These are phyloP conservation scores for Fusarium tuaranense DNA, from an alignment of 2,329 filamentous ascomycete species.

Conservation along the genomic window DNA sequence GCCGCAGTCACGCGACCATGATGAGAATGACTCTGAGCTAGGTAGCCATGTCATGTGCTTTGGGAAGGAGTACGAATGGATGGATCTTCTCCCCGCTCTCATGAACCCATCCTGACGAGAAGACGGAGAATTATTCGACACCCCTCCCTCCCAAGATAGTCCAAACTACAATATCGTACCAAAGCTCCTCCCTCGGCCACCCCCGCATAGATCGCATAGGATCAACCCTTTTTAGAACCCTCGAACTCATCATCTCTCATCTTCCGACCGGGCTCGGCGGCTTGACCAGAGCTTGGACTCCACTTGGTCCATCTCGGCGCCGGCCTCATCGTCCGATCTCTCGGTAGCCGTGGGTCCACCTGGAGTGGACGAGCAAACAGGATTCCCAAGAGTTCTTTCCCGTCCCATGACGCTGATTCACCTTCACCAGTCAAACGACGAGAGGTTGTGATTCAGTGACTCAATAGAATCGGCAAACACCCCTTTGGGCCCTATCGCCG, in stretches of 20 bases:
- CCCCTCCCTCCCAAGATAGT: neutral
- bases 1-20: conserved; percentile 34
- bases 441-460: conserved; percentile 34
- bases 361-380: conserved; percentile 37
- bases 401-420: conserved; percentile 42
- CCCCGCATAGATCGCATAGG: neutral
- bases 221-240: neutral
- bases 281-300: conserved; percentile 21
- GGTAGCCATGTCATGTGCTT: conserved; percentile 34
- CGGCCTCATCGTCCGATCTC: conserved; percentile 44
- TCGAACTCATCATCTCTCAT: neutral
- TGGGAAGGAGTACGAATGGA: conserved; percentile 16
- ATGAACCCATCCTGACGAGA: conserved; percentile 26
- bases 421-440: conserved; percentile 30
- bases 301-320: conserved; percentile 40
- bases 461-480: conserved; percentile 23
- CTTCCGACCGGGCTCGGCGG: conserved; percentile 11
- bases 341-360: conserved; percentile 45
- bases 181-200: neutral
- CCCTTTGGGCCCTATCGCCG: conserved; percentile 2
- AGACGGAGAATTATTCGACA: neutral
- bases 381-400: conserved; percentile 26
- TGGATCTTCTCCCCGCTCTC: conserved; percentile 36
- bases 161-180: neutral
- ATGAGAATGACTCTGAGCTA: neutral